A percentile compares a stretch with the other conserved stretches of the same genome.
Conservation (phyloP, 2,329 filamentous ascomycete species). For the Trichoderma polysporum region DNA sequence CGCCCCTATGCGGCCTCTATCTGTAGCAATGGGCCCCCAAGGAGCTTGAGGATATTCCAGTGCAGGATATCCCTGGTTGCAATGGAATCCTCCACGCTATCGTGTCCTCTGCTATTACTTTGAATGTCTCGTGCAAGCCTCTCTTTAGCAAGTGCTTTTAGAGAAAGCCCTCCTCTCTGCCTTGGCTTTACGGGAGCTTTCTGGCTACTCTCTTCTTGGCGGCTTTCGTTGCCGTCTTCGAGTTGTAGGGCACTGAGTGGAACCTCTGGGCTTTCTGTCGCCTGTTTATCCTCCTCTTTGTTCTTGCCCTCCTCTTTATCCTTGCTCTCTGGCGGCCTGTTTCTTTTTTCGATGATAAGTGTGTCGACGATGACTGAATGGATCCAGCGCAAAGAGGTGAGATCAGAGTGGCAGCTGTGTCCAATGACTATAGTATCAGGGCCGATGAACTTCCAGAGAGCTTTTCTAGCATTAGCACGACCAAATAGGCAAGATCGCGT, state of each 20-base stretch:
- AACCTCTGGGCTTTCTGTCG: neutral
- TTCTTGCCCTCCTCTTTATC: constrained; percentile 20
- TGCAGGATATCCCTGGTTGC: constrained; percentile 43
- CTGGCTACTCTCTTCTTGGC: neutral
- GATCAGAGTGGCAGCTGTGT: constrained; percentile 45
- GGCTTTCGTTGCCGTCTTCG: neutral
- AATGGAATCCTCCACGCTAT: constrained; percentile 47
- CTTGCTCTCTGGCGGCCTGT: constrained; percentile 19
- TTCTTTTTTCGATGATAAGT: constrained; percentile 33
- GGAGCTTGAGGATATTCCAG: constrained; percentile 34
- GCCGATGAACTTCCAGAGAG: constrained; percentile 45
- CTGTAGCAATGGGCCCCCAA: neutral
- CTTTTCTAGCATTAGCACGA: constrained; percentile 40
- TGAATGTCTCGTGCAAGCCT: constrained; percentile 44
- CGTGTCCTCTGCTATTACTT: constrained; percentile 36
- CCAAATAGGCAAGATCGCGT: constrained; percentile 41
- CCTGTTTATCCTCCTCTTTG: constrained; percentile 16
- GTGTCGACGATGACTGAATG: constrained; percentile 49
- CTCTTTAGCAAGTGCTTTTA: constrained; percentile 41
- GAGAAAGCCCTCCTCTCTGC: constrained; percentile 31
- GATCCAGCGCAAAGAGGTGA: constrained; percentile 48
- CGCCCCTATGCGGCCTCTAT: neutral
- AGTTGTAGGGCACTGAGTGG: neutral
- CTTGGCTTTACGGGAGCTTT: constrained; percentile 18
- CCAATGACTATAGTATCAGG: constrained; percentile 49